phyloP scores from a whole-genome alignment of 768 basidiomycete species.

The Collybiopsis confluens region DNA sequence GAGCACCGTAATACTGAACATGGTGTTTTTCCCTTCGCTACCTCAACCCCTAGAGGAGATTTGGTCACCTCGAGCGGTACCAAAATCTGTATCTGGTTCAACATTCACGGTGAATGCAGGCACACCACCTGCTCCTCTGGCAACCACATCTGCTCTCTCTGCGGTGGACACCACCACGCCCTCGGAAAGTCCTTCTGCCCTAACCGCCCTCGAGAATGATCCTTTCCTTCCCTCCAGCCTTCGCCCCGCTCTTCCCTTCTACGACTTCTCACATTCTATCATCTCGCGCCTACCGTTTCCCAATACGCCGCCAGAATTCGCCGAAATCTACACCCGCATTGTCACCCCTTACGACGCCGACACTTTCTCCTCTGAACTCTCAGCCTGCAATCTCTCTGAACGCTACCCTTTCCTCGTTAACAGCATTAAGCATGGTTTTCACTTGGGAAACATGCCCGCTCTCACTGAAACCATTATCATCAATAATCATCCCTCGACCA shows the following conservation, averaged over 20 bases:
- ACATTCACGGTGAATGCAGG: too few relatives aligned
- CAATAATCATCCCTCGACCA: not conserved
- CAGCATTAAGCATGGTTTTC: slow-evolving; percentile 35
- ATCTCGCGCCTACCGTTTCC: not conserved
- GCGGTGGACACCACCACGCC: not conserved
- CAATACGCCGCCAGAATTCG: not conserved
- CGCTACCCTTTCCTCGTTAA: not conserved
- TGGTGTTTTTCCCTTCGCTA: not conserved
- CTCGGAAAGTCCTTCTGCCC: not conserved
- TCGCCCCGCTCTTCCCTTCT: not conserved
- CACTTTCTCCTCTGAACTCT: not conserved
- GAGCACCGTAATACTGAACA: not conserved
- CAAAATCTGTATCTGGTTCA: too few relatives aligned
- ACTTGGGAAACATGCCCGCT: slow-evolving; percentile 28
- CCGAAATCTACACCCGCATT: not conserved
- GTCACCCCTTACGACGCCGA: not conserved
- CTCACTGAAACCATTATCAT: not conserved
- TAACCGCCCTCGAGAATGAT: not conserved
- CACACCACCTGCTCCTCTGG: not conserved
- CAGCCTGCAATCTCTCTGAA: not conserved
- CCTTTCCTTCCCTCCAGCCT: not conserved
- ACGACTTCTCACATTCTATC: not conserved
- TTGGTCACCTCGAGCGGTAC: not conserved
- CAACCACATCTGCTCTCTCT: not conserved
- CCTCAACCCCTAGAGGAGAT: not conserved